A percentile compares a stretch with the other conserved stretches of the same genome.
These are phyloP conservation scores for Cryphonectria parasitica DNA, from an alignment of 2,329 filamentous ascomycete species.

Conservation along the genomic window DNA sequence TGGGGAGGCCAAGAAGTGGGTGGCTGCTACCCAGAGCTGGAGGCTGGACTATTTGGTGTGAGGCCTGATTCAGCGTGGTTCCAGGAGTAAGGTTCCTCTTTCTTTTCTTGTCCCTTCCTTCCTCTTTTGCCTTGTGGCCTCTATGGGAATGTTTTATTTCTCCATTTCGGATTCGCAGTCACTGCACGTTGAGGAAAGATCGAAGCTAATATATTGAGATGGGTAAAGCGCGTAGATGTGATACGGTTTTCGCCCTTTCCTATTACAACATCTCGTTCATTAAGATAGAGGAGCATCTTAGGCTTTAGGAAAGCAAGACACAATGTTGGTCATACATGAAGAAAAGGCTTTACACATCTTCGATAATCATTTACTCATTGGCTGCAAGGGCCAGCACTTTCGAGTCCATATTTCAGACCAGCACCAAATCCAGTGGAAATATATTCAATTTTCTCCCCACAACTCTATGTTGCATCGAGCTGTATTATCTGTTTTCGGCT, in stretches of 20 bases:
- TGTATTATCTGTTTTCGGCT: not conserved
- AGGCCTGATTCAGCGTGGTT: not conserved
- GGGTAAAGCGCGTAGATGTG: not conserved
- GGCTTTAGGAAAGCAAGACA: not conserved
- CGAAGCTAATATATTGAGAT: not conserved
- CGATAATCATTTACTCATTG: not conserved
- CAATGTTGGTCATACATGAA: not conserved
- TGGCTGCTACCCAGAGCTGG: constrained; percentile 3
- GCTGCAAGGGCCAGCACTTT: not conserved
- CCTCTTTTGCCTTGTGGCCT: too few species aligned
- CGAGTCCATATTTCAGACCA: not conserved
- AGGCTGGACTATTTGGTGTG: constrained; percentile 15
- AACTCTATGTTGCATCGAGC: too few species aligned
- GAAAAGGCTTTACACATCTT: not conserved
- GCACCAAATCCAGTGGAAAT: not conserved
- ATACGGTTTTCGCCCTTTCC: too few species aligned
- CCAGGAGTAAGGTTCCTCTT: too few species aligned
- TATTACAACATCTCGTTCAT: not conserved
- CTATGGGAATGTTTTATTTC: not conserved
- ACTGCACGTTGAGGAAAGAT: not conserved
- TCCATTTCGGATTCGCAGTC: not conserved
- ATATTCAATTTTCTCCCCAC: not conserved
- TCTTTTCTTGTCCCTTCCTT: too few species aligned
- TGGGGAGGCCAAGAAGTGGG: constrained; percentile 1
- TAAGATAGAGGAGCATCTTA: not conserved